Evolutionary conservation across 2,329 filamentous ascomycete genomes (phyloP).

Genomic region (Diaporthe aspalathi): DNA sequence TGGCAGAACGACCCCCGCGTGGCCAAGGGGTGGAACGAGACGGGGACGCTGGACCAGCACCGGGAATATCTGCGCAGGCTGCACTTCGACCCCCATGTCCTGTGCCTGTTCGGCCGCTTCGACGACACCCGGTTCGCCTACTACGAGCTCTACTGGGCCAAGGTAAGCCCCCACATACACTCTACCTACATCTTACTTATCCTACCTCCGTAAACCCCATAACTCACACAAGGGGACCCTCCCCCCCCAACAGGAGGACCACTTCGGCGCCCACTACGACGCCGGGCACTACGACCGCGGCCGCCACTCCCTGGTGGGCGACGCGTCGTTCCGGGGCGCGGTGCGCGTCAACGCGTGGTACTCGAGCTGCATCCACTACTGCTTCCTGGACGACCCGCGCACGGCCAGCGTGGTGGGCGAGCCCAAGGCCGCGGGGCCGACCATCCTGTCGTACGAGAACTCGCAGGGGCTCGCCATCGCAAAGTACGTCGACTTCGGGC

Average conservation of each 20-base stretch:
- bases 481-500: constrained; percentile 53
- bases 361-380: constrained; percentile 67
- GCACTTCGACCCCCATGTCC: constrained; percentile 75
- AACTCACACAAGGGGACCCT: constrained; percentile 1
- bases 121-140: constrained; percentile 77
- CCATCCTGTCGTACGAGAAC: constrained; percentile 46
- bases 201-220: background rate
- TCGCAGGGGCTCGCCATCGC: constrained; percentile 46
- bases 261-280: constrained; percentile 68
- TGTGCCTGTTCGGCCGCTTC: constrained; percentile 75
- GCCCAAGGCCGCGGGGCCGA: constrained; percentile 40
- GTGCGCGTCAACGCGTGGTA: constrained; percentile 69
- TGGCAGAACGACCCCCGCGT: constrained; percentile 86
- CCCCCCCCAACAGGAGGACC: constrained; percentile 60
- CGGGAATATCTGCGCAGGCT: constrained; percentile 75
- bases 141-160: constrained; percentile 82
- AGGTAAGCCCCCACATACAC: constrained; percentile 54
- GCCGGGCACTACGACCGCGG: constrained; percentile 68
- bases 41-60: constrained; percentile 78
- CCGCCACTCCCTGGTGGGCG: constrained; percentile 69
- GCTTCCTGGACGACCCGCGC: constrained; percentile 68
- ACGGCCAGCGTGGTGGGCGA: constrained; percentile 62
- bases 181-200: background rate
- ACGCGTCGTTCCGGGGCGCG: constrained; percentile 64
- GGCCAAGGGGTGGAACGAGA: constrained; percentile 81